Evolutionary conservation across 768 basidiomycete species (phyloP).

Genomic region (Pholiota molesta): DNA sequence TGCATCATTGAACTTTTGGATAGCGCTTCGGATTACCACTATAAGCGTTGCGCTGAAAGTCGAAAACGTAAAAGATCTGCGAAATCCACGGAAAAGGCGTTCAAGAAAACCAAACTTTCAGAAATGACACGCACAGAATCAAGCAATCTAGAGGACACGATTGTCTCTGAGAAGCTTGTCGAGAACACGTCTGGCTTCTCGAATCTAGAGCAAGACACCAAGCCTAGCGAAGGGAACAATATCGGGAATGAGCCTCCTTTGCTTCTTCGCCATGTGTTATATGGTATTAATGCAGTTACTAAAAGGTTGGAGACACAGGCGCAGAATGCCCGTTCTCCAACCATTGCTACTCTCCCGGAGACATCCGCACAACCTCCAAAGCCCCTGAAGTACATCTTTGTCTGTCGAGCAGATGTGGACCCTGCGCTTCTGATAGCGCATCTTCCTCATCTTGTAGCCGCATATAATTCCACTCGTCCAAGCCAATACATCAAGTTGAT

Average conservation of each 20-base stretch:
- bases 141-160: neutral
- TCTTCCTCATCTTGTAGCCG: conserved; percentile 75
- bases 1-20: conserved; percentile 51
- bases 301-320: conserved; percentile 68
- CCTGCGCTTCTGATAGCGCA: conserved; percentile 74
- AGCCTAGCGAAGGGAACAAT: conserved; percentile 1
- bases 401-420: conserved; percentile 76
- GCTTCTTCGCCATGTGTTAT: conserved; percentile 49
- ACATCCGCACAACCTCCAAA: conserved; percentile 15
- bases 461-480: conserved; percentile 60
- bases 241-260: conserved; percentile 30
- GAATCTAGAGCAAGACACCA: neutral
- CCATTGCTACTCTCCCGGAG: conserved; percentile 20
- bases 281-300: conserved; percentile 86
- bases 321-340: conserved; percentile 29
- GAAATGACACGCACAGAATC: neutral
- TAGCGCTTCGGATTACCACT: conserved; percentile 50
- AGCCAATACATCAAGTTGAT: conserved; percentile 53
- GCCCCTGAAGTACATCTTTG: conserved; percentile 54
- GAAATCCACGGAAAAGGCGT: conserved; percentile 12
- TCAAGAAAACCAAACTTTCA: conserved; percentile 25
- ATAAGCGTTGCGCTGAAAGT: conserved; percentile 29
- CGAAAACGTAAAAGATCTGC: conserved; percentile 43
- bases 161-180: neutral
- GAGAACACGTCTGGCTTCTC: neutral